Conservation (phyloP, 2,329 filamentous ascomycete genomes). For the Phyllosticta citrichinensis region DNA sequence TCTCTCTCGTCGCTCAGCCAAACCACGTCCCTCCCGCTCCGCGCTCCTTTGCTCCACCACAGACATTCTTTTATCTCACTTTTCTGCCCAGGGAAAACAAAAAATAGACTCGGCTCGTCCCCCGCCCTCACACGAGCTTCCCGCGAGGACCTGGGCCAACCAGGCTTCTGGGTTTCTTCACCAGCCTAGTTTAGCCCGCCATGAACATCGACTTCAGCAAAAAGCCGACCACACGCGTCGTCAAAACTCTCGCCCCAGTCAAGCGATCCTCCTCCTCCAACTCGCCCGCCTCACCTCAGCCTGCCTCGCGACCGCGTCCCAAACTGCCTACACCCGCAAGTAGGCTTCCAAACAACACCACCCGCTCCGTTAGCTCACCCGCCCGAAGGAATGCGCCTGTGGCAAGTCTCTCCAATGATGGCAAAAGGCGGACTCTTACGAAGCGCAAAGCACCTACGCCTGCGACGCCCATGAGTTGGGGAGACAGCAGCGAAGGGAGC, state of each 20-base stretch:
- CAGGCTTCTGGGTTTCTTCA: not conserved
- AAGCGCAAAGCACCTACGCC: constrained; percentile 10
- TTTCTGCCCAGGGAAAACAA: not conserved
- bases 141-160: not conserved
- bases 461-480: constrained; percentile 2
- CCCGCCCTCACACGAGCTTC: not conserved
- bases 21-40: not conserved
- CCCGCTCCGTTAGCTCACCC: not conserved
- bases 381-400: not conserved
- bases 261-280: constrained; percentile 2
- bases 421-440: constrained; percentile 1
- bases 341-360: not conserved
- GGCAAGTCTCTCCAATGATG: not conserved
- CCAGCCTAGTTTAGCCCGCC: not conserved
- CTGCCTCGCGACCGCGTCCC: constrained; percentile 7
- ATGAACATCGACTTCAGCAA: constrained; percentile 11
- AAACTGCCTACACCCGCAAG: constrained; percentile 4
- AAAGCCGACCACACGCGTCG: constrained; percentile 6
- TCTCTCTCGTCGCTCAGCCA: not conserved
- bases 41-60: not conserved
- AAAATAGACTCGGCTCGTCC: not conserved
- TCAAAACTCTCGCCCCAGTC: constrained; percentile 1
- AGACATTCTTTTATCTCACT: constrained; percentile 4
- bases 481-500: constrained; percentile 6
- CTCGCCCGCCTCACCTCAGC: constrained; percentile 2